Percentiles rank a stretch among this genome's conserved stretches.
Evolutionary conservation across 192 early-diverging fungal genomes (phyloP).

Genomic region (Irineochytrium annulatum): DNA sequence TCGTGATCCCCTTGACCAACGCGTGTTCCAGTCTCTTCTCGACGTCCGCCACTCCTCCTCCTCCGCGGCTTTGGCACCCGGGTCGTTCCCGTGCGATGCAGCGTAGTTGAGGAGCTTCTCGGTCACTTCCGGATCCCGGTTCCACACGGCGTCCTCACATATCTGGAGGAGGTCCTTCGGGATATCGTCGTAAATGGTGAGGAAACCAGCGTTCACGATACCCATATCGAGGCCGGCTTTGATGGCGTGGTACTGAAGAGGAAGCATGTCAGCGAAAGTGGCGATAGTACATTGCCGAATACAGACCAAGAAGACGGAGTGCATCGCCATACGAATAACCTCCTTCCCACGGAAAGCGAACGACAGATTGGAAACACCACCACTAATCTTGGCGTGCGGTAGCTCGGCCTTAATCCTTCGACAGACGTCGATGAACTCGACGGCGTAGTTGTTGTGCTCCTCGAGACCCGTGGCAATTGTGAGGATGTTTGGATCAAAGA

Average conservation of each 20-base stretch:
- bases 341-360: constrained; percentile 97
- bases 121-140: constrained; percentile 84
- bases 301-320: constrained; percentile 81
- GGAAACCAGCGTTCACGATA: constrained; percentile 94
- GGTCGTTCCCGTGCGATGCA: constrained; percentile 66
- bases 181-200: constrained; percentile 95
- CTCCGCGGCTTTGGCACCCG: no score
- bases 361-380: constrained; percentile 96
- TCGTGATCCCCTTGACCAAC: constrained; percentile 91
- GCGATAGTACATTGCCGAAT: not conserved
- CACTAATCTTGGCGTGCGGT: constrained; percentile 88
- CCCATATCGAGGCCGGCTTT: constrained; percentile 95
- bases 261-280: not conserved
- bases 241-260: constrained; percentile 69
- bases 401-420: constrained; percentile 71
- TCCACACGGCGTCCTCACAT: constrained; percentile 92
- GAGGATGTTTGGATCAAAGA: constrained; percentile 90
- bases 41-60: constrained; percentile 87
- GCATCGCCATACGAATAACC: constrained; percentile 88
- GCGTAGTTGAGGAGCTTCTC: constrained; percentile 93
- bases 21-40: constrained; percentile 74
- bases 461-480: constrained; percentile 97
- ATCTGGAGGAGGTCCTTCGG: constrained; percentile 88
- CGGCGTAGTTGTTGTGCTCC: constrained; percentile 94
- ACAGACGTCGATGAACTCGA: constrained; percentile 86